phyloP scores from a whole-genome alignment of 139 green algal species.

The Choricystis sp. region DNA sequence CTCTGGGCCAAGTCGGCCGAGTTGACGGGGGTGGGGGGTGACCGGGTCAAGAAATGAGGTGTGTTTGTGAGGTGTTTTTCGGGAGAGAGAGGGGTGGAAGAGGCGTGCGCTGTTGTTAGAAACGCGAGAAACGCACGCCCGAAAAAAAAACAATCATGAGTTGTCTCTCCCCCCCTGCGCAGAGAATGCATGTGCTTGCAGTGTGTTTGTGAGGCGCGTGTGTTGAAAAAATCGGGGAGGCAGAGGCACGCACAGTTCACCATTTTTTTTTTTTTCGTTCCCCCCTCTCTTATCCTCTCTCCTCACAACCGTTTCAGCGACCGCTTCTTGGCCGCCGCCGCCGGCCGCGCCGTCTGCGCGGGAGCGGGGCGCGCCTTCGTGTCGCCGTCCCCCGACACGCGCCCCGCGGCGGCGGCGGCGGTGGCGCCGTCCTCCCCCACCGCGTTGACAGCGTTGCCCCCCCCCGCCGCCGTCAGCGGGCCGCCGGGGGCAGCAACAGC shows the following conservation, averaged over 20 bases:
- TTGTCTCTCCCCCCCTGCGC: no score
- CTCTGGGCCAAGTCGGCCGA: constrained; percentile 3
- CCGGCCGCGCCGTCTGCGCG: constrained; percentile 18
- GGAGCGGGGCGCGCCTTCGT: constrained; percentile 37
- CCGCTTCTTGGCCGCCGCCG: constrained; percentile 47
- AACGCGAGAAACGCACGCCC: no score
- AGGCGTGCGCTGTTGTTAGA: neutral
- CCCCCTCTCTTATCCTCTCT: neutral
- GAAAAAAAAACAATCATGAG: no score
- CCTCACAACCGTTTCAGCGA: constrained; percentile 57
- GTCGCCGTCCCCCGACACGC: neutral
- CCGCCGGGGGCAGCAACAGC: neutral
- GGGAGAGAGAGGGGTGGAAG: no score
- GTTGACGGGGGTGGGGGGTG: neutral
- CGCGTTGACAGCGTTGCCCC: constrained; percentile 55
- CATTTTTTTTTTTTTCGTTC: neutral
- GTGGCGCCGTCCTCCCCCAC: constrained; percentile 10
- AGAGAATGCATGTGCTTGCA: no score
- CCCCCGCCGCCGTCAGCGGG: constrained; percentile 41
- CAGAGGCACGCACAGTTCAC: neutral
- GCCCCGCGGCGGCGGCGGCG: constrained; percentile 1
- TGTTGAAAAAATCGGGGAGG: no score
- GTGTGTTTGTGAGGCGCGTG: no score
- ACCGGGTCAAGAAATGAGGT: neutral
- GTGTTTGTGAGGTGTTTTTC: neutral